Conservation (phyloP, 805 yeast genomes). For the Cyberlindnera veronae region DNA sequence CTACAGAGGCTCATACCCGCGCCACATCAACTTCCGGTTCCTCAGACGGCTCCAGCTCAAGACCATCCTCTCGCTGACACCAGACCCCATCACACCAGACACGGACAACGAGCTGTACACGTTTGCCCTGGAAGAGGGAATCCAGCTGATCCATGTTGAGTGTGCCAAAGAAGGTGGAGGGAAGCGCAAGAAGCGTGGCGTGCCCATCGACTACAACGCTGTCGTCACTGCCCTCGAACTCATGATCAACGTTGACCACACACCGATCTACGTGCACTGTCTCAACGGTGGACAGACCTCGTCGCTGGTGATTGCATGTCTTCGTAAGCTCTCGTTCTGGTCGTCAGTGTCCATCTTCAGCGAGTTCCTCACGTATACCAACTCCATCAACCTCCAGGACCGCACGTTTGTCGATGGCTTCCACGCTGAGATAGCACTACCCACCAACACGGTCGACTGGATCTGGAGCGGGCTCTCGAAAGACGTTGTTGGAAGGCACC, state of each 20-base stretch:
- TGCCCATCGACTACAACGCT: conserved; percentile 68
- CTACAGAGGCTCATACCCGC: conserved; percentile 85
- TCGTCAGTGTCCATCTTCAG: conserved; percentile 81
- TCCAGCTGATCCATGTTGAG: conserved; percentile 64
- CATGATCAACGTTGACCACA: conserved; percentile 52
- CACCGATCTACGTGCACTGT: conserved; percentile 84
- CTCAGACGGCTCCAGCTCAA: conserved; percentile 60
- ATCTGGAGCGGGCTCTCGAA: conserved; percentile 29
- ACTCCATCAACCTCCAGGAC: conserved; percentile 78
- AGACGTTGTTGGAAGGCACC: conserved; percentile 28
- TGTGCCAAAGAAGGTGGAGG: conserved; percentile 50
- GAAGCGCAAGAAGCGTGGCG: conserved; percentile 78
- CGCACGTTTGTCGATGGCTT: conserved; percentile 80
- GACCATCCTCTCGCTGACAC: conserved; percentile 76
- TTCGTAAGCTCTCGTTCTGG: conserved; percentile 84
- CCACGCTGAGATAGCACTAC: conserved; percentile 58
- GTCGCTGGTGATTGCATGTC: conserved; percentile 78
- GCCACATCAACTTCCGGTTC: conserved; percentile 67
- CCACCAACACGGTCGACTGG: conserved; percentile 37
- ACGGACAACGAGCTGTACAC: conserved; percentile 47
- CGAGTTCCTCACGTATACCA: conserved; percentile 76
- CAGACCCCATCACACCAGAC: conserved; percentile 59
- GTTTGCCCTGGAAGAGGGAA: conserved; percentile 52
- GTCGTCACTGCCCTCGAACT: conserved; percentile 59
- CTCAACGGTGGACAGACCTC: conserved; percentile 87